Evolutionary conservation across 805 yeast genomes (phyloP).

Genomic region (Brettanomyces custersianus): DNA sequence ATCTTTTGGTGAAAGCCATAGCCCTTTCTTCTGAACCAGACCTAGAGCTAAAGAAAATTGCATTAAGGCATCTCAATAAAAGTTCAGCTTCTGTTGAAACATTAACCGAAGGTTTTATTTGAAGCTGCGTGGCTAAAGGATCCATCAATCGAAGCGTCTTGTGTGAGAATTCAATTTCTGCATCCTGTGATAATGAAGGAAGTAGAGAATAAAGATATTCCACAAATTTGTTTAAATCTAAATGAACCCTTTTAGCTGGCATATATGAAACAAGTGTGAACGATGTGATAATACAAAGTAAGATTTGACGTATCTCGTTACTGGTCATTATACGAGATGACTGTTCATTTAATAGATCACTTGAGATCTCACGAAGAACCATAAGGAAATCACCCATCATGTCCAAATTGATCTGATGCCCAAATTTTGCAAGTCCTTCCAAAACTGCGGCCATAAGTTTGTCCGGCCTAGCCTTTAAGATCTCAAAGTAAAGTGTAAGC

Average conservation of each 20-base stretch:
- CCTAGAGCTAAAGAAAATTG: constrained; percentile 67
- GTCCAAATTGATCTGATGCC: constrained; percentile 89
- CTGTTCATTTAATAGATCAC: constrained; percentile 28
- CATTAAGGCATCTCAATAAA: constrained; percentile 66
- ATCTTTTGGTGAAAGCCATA: constrained; percentile 72
- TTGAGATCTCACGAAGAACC: constrained; percentile 75
- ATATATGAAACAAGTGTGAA: constrained; percentile 78
- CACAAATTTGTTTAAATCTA: constrained; percentile 77
- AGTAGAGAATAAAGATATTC: constrained; percentile 64
- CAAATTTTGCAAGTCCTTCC: constrained; percentile 85
- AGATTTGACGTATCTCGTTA: constrained; percentile 56
- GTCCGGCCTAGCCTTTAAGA: constrained; percentile 55
- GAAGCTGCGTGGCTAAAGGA: constrained; percentile 40
- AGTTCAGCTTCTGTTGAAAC: constrained; percentile 86
- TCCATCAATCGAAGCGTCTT: constrained; percentile 74
- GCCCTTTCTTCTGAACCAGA: constrained; percentile 63
- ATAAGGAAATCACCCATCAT: constrained; percentile 87
- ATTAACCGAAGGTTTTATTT: constrained; percentile 62
- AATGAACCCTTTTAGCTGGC: constrained; percentile 57
- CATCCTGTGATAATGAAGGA: constrained; percentile 61
- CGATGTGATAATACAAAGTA: constrained; percentile 82
- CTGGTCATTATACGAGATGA: constrained; percentile 32
- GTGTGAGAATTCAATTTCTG: constrained; percentile 80
- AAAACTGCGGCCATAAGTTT: constrained; percentile 76
- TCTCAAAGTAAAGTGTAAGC: constrained; percentile 66